A percentile compares a stretch with the other conserved stretches of the same genome.
Conservation (phyloP, 768 basidiomycete species). For the Auricularia cornea region DNA sequence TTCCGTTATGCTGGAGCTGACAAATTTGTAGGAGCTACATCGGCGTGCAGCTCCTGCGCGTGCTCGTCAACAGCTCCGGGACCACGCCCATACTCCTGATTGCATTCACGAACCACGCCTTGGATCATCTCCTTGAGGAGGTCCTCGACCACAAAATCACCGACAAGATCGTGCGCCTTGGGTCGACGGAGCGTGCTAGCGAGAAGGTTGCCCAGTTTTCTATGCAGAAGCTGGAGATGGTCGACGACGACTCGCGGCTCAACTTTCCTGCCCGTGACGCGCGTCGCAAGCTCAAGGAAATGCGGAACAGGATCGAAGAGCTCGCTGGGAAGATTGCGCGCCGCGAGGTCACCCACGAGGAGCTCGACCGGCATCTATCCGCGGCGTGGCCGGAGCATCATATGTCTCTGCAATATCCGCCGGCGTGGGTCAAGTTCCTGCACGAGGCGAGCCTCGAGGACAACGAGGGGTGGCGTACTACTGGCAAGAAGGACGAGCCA, state of each 20-base stretch:
- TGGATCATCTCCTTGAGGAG: slow-evolving; percentile 61
- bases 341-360: slow-evolving; percentile 25
- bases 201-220: slow-evolving; percentile 53
- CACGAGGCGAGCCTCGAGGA: slow-evolving; percentile 7
- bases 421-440: slow-evolving; percentile 36
- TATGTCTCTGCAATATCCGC: slow-evolving; percentile 34
- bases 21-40: slow-evolving; percentile 44
- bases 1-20: background rate
- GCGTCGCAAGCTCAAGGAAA: slow-evolving; percentile 32
- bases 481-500: slow-evolving; percentile 19
- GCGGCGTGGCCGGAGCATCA: slow-evolving; percentile 42
- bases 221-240: slow-evolving; percentile 48
- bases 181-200: slow-evolving; percentile 46
- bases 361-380: slow-evolving; percentile 35
- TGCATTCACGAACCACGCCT: slow-evolving; percentile 71
- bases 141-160: slow-evolving; percentile 62
- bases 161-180: slow-evolving; percentile 54
- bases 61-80: slow-evolving; percentile 42
- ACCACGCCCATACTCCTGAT: slow-evolving; percentile 48
- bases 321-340: slow-evolving; percentile 38
- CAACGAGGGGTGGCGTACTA: slow-evolving; percentile 27
- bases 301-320: slow-evolving; percentile 38
- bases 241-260: slow-evolving; percentile 33
- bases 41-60: slow-evolving; percentile 59
- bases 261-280: slow-evolving; percentile 26